These are phyloP conservation scores for Venturia aucupariae DNA, from an alignment of 2,329 filamentous ascomycete species.

Conservation along the genomic window DNA sequence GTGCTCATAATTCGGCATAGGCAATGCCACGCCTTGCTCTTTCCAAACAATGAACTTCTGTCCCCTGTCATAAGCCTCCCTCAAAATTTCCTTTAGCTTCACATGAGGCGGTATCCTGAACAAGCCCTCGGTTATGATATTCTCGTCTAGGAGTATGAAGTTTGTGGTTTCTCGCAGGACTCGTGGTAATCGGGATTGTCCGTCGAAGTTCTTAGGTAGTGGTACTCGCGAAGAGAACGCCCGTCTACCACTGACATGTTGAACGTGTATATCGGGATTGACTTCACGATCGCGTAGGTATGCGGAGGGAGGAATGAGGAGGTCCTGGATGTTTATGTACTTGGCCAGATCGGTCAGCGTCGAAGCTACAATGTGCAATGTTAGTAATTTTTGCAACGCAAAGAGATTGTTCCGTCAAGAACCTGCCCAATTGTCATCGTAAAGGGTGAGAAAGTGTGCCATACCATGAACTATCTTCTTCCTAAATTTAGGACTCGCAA, in stretches of 20 bases:
- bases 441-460: slow-evolving; percentile 14
- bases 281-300: slow-evolving; percentile 46
- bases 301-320: slow-evolving; percentile 45
- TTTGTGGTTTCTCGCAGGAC: slow-evolving; percentile 44
- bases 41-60: slow-evolving; percentile 47
- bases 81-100: slow-evolving; percentile 40
- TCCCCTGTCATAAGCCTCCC: slow-evolving; percentile 46
- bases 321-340: slow-evolving; percentile 42
- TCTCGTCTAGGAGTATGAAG: slow-evolving; percentile 40
- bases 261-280: slow-evolving; percentile 37
- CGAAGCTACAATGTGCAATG: slow-evolving; percentile 32
- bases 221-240: slow-evolving; percentile 40
- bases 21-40: slow-evolving; percentile 29
- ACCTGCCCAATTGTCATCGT: background rate
- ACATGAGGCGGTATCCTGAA: slow-evolving; percentile 46
- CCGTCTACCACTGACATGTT: slow-evolving; percentile 36
- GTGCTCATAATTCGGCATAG: slow-evolving; percentile 25
- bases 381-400: background rate
- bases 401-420: background rate
- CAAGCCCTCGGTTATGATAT: slow-evolving; percentile 42
- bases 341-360: slow-evolving; percentile 40
- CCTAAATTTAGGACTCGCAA: slow-evolving; percentile 48
- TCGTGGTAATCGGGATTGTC: slow-evolving; percentile 40
- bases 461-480: slow-evolving; percentile 47
- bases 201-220: slow-evolving; percentile 36